Conservation (phyloP, 345 rosid genomes). For the Leavenworthia alabamica region DNA sequence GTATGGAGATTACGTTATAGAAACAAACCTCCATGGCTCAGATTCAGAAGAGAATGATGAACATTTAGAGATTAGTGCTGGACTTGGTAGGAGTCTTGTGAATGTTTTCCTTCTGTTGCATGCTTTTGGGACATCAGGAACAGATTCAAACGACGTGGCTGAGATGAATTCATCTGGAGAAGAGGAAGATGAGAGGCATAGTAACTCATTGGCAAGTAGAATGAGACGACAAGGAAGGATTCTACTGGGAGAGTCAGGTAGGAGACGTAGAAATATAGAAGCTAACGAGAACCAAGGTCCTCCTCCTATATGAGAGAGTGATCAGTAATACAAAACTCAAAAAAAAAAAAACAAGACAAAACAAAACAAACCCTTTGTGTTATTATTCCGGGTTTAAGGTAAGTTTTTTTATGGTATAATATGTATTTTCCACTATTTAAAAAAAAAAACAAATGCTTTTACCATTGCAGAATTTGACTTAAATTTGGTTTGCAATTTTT, state of each 20-base stretch:
- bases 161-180: slow-evolving; percentile 40
- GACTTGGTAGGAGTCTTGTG: slow-evolving; percentile 52
- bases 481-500: not conserved
- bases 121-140: slow-evolving; percentile 64
- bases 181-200: slow-evolving; percentile 37
- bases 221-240: slow-evolving; percentile 59
- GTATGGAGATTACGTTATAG: slow-evolving; percentile 76
- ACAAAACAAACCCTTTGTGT: slow-evolving; percentile 2
- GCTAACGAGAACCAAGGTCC: slow-evolving; percentile 18
- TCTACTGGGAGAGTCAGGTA: slow-evolving; percentile 59
- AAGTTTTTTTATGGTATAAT: slow-evolving; percentile 20
- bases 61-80: slow-evolving; percentile 25
- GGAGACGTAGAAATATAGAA: slow-evolving; percentile 74
- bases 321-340: not conserved
- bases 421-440: not conserved
- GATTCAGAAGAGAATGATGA: slow-evolving; percentile 44
- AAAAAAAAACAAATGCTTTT: slow-evolving; percentile 7
- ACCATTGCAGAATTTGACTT: slow-evolving; percentile 16
- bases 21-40: slow-evolving; percentile 44
- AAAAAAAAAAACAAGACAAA: not conserved
- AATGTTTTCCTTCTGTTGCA: slow-evolving; percentile 65
- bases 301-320: slow-evolving; percentile 20
- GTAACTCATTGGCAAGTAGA: slow-evolving; percentile 53
- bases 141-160: slow-evolving; percentile 32
- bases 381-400: slow-evolving; percentile 14